Percentiles rank a stretch among this genome's conserved stretches.
Evolutionary conservation across 2,329 filamentous ascomycete species (phyloP).

Genomic region (Clarireedia homoeocarpa): DNA sequence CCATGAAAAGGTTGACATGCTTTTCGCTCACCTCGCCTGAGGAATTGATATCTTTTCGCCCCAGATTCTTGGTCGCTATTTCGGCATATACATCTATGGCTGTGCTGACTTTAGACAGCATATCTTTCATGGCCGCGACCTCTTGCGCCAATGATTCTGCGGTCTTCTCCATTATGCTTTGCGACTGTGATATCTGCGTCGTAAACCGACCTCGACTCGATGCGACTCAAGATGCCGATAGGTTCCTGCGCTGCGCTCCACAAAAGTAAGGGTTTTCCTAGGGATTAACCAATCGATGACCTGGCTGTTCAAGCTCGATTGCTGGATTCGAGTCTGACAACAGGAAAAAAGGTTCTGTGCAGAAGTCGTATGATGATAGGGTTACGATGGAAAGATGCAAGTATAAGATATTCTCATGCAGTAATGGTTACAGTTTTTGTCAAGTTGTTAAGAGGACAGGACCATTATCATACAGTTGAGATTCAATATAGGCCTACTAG

Average conservation of each 20-base stretch:
- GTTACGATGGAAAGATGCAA: not conserved
- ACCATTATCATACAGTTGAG: too few species aligned
- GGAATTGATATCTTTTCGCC: not conserved
- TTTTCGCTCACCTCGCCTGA: not conserved
- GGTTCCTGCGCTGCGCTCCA: not conserved
- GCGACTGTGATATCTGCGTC: not conserved
- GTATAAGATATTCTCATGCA: not conserved
- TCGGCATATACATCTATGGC: constrained; percentile 1
- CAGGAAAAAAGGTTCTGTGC: not conserved
- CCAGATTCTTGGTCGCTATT: not conserved
- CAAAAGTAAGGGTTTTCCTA: too few species aligned
- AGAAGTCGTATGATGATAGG: not conserved
- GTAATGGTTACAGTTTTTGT: not conserved
- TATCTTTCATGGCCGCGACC: constrained; percentile 3
- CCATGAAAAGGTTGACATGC: constrained; percentile 4
- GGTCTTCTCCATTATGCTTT: not conserved
- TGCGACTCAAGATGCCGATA: not conserved
- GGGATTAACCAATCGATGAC: too few species aligned
- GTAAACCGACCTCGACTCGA: not conserved
- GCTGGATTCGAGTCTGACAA: not conserved
- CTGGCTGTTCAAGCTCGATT: not conserved
- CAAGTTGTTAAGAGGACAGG: not conserved
- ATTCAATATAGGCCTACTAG: too few species aligned
- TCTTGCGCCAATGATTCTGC: constrained; percentile 1
- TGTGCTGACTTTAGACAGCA: not conserved